Percentiles rank a stretch among this genome's conserved stretches.
These are phyloP conservation scores for Paramarasmius palmivorus DNA, from an alignment of 1,284 basidiomycete species.

Conservation along the genomic window DNA sequence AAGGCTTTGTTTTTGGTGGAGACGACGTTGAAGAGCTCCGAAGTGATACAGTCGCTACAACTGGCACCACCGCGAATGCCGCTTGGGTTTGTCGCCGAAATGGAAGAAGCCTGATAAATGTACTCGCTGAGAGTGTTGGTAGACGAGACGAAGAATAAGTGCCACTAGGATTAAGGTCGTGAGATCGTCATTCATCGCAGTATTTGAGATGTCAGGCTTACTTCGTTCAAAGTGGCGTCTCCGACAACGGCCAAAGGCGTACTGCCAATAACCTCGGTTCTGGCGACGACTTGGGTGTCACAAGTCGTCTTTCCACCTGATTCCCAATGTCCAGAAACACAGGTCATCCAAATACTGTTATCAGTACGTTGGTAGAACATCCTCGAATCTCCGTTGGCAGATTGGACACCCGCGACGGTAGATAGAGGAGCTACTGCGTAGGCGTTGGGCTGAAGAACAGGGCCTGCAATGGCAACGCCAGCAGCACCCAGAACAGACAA, in stretches of 20 bases:
- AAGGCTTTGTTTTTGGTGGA: not conserved
- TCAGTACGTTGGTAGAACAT: conserved; percentile 5
- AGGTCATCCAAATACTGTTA: conserved; percentile 3
- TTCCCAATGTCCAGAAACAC: conserved; percentile 6
- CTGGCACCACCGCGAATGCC: conserved; percentile 2
- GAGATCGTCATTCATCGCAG: too few relatives aligned
- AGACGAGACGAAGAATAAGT: conserved; percentile 5
- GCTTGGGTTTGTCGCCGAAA: conserved; percentile 3
- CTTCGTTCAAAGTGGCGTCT: not conserved
- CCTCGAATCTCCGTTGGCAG: conserved; percentile 1
- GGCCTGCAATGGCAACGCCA: not conserved
- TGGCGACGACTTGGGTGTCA: conserved; percentile 4
- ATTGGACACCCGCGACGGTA: conserved; percentile 1
- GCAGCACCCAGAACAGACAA: not conserved
- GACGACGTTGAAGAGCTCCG: not conserved
- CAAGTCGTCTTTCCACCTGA: conserved; percentile 2
- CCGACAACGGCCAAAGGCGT: conserved; percentile 2
- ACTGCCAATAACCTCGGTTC: not conserved
- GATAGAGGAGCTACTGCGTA: not conserved
- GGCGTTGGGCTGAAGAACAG: not conserved
- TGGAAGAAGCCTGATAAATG: conserved; percentile 2
- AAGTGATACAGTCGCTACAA: not conserved
- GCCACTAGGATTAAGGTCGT: conserved; percentile 1
- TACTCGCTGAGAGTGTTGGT: conserved; percentile 6
- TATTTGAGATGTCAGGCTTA: too few relatives aligned